Conservation (phyloP, 306 rosid species). For the Adenanthera pavonina region DNA sequence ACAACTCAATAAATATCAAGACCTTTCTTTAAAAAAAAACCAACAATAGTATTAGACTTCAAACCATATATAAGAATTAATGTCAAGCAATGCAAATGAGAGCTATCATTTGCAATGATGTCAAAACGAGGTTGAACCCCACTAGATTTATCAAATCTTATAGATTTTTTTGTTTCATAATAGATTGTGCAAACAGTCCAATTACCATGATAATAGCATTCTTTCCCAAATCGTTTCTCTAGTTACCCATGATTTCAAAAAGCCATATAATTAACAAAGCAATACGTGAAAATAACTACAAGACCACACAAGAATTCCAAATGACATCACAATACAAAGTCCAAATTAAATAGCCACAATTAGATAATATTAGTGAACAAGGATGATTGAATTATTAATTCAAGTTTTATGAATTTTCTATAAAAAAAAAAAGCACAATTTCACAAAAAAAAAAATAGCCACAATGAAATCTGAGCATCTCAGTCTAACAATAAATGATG, state of each 20-base stretch:
- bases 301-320: not conserved
- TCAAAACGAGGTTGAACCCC: slow-evolving; percentile 49
- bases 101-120: slow-evolving; percentile 24
- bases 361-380: no score
- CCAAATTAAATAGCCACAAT: no score
- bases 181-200: not conserved
- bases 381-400: no score
- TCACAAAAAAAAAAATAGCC: no score
- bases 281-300: slow-evolving; percentile 4
- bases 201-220: slow-evolving; percentile 3
- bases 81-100: slow-evolving; percentile 37
- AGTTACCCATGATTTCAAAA: slow-evolving; percentile 21
- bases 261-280: not conserved
- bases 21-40: no score
- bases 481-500: no score
- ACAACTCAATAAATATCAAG: no score
- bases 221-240: slow-evolving; percentile 11
- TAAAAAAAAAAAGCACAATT: no score
- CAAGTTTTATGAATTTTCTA: no score
- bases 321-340: no score
- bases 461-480: no score
- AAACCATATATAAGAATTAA: not conserved
- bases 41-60: no score
- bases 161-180: slow-evolving; percentile 8
- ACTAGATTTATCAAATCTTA: not conserved